Evolutionary conservation across 148 eudicot species (phyloP).

Genomic region (Dianthus caryophyllus): DNA sequence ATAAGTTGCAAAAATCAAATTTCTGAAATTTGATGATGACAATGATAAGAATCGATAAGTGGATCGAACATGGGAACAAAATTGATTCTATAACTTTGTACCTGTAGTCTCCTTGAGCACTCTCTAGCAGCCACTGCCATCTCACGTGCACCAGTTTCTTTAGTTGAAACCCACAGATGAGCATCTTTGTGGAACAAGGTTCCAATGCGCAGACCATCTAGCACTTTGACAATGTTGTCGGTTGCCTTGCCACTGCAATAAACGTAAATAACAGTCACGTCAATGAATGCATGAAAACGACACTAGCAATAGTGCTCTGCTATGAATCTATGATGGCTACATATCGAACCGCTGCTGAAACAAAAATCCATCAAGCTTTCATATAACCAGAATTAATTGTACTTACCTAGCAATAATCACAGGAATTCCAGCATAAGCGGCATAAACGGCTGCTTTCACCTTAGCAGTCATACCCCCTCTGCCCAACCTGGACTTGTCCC

Average conservation of each 20-base stretch:
- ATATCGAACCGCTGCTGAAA: neutral
- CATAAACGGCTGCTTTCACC: conserved; percentile 93
- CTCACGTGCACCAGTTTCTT: conserved; percentile 57
- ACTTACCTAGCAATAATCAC: conserved; percentile 90
- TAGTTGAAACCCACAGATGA: conserved; percentile 44
- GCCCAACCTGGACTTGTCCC: conserved; percentile 93
- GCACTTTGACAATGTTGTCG: conserved; percentile 68
- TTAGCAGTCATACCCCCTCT: conserved; percentile 99
- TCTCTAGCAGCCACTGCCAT: conserved; percentile 97
- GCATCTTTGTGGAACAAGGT: conserved; percentile 91
- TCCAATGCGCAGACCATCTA: conserved; percentile 67
- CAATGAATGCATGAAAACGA: neutral
- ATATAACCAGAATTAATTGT: conserved; percentile 5
- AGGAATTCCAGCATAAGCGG: conserved; percentile 82
- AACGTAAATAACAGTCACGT: conserved; percentile 17
- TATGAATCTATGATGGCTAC: neutral
- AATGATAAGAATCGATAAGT: neutral
- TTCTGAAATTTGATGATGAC: neutral
- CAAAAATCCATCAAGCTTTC: neutral
- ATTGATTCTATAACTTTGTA: conserved; percentile 16
- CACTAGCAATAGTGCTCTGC: neutral
- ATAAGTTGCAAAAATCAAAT: neutral
- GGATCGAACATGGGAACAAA: neutral
- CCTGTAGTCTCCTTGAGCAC: conserved; percentile 87
- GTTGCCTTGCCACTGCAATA: conserved; percentile 65